These are phyloP conservation scores for Aspergillus versicolor DNA, from an alignment of 2,329 filamentous ascomycete genomes.

Conservation along the genomic window DNA sequence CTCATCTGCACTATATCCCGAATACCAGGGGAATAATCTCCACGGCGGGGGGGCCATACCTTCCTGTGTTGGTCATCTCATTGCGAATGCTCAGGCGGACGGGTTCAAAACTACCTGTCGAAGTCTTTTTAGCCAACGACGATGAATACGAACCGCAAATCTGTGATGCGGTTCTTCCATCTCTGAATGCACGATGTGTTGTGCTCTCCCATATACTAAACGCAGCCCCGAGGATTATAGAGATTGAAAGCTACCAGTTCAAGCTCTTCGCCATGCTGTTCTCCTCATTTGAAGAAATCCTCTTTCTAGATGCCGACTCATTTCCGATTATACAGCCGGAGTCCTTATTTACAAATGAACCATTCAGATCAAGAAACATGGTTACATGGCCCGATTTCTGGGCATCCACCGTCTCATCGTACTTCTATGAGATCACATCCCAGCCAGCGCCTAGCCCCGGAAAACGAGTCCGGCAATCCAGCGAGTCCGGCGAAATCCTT, in stretches of 20 bases:
- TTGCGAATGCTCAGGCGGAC: slow-evolving; percentile 47
- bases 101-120: slow-evolving; percentile 45
- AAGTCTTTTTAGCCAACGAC: slow-evolving; percentile 46
- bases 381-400: slow-evolving; percentile 52
- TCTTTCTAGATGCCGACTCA: slow-evolving; percentile 51
- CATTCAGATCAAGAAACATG: slow-evolving; percentile 43
- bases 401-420: slow-evolving; percentile 38
- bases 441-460: slow-evolving; percentile 21
- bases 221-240: slow-evolving; percentile 24
- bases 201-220: slow-evolving; percentile 45
- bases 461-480: slow-evolving; percentile 30
- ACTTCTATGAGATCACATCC: slow-evolving; percentile 41
- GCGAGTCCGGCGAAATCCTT: slow-evolving; percentile 48
- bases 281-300: slow-evolving; percentile 50
- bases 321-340: slow-evolving; percentile 47
- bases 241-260: slow-evolving; percentile 47
- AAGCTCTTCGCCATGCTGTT: slow-evolving; percentile 52
- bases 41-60: slow-evolving; percentile 44
- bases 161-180: slow-evolving; percentile 45
- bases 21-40: slow-evolving; percentile 47
- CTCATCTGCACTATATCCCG: slow-evolving; percentile 33
- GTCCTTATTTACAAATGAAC: slow-evolving; percentile 40
- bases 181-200: slow-evolving; percentile 45
- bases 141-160: slow-evolving; percentile 43
- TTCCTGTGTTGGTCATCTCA: slow-evolving; percentile 46